These are phyloP conservation scores for Coemansia sp. DNA, from an alignment of 192 early-diverging fungal genomes.

Conservation along the genomic window DNA sequence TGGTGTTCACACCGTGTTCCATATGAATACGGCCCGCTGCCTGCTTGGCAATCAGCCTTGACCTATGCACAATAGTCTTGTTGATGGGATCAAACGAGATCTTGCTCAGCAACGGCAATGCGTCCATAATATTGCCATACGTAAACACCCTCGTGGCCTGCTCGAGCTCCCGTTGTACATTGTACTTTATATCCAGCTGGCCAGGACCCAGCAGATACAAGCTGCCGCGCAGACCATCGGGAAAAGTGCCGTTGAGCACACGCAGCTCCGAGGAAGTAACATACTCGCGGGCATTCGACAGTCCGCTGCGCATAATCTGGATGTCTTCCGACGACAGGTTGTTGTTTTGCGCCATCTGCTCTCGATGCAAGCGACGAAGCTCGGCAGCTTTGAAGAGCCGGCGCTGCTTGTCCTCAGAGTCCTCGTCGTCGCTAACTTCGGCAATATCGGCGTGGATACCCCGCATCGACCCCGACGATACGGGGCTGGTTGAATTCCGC, in stretches of 20 bases:
- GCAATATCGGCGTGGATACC: conserved; percentile 13
- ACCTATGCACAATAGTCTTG: conserved; percentile 59
- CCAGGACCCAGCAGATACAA: conserved; percentile 67
- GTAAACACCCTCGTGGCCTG: conserved; percentile 64
- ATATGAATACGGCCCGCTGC: conserved; percentile 61
- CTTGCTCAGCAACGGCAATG: conserved; percentile 67
- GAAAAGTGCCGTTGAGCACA: conserved; percentile 57
- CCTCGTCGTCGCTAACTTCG: conserved; percentile 24
- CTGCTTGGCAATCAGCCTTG: conserved; percentile 62
- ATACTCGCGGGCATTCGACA: conserved; percentile 58
- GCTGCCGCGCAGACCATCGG: conserved; percentile 65
- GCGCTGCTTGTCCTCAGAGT: conserved; percentile 31
- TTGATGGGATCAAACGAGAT: conserved; percentile 61
- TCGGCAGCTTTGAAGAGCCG: conserved; percentile 37
- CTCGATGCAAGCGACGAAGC: conserved; percentile 33
- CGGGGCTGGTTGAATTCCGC: conserved; percentile 12
- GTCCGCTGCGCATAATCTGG: conserved; percentile 46
- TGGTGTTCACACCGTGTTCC: conserved; percentile 67
- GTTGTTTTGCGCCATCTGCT: conserved; percentile 26
- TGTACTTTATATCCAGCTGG: conserved; percentile 63
- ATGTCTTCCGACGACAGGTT: conserved; percentile 38
- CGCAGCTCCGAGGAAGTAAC: conserved; percentile 42
- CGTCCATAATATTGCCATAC: conserved; percentile 73
- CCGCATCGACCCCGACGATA: conserved; percentile 7
- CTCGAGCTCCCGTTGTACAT: conserved; percentile 60